Evolutionary conservation across 2,329 filamentous ascomycete genomes (phyloP).

Genomic region (Geosmithia morbida): DNA sequence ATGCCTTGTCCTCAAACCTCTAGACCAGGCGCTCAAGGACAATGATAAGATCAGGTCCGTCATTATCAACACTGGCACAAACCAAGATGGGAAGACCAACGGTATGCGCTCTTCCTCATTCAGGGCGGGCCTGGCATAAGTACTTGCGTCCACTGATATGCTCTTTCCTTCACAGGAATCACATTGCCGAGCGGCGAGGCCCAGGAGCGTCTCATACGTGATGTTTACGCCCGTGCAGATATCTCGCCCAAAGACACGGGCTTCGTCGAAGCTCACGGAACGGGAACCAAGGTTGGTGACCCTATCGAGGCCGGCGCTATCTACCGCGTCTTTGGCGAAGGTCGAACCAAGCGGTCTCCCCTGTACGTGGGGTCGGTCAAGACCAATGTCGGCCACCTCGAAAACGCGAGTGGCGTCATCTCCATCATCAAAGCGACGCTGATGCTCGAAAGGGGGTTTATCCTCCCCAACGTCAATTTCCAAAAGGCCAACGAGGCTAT

Average conservation of each 20-base stretch:
- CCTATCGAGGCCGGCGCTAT: conserved; percentile 38
- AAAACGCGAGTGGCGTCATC: conserved; percentile 34
- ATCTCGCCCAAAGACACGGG: conserved; percentile 14
- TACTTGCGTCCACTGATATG: too few species aligned
- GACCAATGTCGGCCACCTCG: conserved; percentile 29
- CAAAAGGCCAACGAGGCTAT: conserved; percentile 32
- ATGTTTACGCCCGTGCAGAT: conserved; percentile 16
- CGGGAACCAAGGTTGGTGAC: conserved; percentile 40
- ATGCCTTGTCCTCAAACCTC: conserved; percentile 39
- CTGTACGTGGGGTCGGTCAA: conserved; percentile 7
- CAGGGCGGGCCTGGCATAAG: too few species aligned
- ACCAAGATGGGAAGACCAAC: conserved; percentile 40
- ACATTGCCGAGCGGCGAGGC: conserved; percentile 37
- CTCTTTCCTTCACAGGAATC: conserved; percentile 13
- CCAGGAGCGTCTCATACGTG: conserved; percentile 25
- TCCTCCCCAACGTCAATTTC: conserved; percentile 35
- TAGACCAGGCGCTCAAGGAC: conserved; percentile 37
- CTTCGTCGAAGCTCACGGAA: conserved; percentile 37
- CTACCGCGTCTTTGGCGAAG: conserved; percentile 23
- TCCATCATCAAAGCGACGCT: conserved; percentile 36
- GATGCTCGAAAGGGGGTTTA: conserved; percentile 33
- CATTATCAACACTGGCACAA: conserved; percentile 33
- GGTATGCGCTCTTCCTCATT: neutral
- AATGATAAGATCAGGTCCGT: conserved; percentile 36
- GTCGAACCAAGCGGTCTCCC: conserved; percentile 19